Base-by-base conservation (phyloP, 2,329 filamentous ascomycete species). In the Fusarium nodosum region DNA sequence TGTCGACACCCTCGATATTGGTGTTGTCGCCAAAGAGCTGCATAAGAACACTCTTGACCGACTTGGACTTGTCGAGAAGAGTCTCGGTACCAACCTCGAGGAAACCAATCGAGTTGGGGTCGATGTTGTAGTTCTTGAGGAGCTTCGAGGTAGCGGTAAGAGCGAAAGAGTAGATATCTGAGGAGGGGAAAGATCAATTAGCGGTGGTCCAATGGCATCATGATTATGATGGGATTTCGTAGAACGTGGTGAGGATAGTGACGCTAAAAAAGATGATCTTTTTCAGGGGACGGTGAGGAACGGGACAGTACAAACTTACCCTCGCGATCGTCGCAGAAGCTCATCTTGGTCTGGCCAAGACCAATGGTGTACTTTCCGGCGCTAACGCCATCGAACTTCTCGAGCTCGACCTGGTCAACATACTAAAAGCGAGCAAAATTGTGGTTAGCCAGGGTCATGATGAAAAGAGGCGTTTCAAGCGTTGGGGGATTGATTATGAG, bases 261-360 rank as follows among this genome's bases (percentile, higher is more conserved):
- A 38, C 66, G 44, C 66, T 57, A 51, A 58, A 36, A 36, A 44
- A 20, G 53, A 51, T 53, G 28, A 51, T 26, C 41, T 34, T 63
- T 54, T 38, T 51, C 53, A 46, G 42, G 60, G 60, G 58, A 56
- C 59, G 60, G 50, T 64, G 58, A 53, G 46, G 51, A 51, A 60
- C 51, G 39, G 53, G 50, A 61, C 50, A 59, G 69, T 46, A 56
- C 46, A 61, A 71, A 65, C 50, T 69, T 80, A 94, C 92, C 92
- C 85, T 96, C 93, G 78, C 92, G 90, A 78, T 96, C 93, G 82
- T 96, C 93, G 80, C 93, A 95, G 84, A 96, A 96, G 85, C 90
- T 91, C 93, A 96, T 96, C 84, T 92, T 93, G 79, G 91, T 95
- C 87, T 96, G 93, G 76, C 93, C 93, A 60, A 96, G 90, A 80